A percentile compares a stretch with the other conserved stretches of the same genome.
Evolutionary conservation across 139 green algal species (phyloP).

Genomic region (Asterochloris erici): DNA sequence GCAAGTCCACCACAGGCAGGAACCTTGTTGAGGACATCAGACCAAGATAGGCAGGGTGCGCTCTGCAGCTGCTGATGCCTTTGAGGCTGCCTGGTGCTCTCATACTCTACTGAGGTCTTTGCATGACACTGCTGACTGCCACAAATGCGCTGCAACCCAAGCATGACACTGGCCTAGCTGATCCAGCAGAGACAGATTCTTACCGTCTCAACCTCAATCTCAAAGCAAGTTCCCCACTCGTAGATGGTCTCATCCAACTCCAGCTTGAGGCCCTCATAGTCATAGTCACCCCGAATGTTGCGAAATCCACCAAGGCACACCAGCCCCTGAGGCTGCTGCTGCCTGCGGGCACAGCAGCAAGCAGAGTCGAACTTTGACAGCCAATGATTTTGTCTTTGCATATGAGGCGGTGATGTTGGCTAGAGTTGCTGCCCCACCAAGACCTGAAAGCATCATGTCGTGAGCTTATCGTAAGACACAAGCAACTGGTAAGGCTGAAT

Average conservation of each 20-base stretch:
- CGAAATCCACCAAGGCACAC: slow-evolving; percentile 83
- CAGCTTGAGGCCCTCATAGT: slow-evolving; percentile 75
- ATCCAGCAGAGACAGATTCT: background rate
- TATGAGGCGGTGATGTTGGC: no score
- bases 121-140: background rate
- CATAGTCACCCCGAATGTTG: slow-evolving; percentile 77
- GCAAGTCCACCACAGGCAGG: background rate
- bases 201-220: slow-evolving; percentile 91
- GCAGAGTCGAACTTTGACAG: background rate
- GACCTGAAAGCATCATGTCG: no score
- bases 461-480: no score
- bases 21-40: background rate
- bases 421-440: no score
- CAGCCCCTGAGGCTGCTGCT: slow-evolving; percentile 50
- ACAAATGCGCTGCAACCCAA: background rate
- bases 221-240: slow-evolving; percentile 81
- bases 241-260: slow-evolving; percentile 91
- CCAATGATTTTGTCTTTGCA: no score
- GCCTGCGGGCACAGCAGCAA: slow-evolving; percentile 17
- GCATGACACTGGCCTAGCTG: background rate
- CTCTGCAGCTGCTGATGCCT: background rate
- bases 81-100: background rate
- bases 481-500: no score
- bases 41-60: background rate
- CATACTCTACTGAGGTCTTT: background rate